Conservation (phyloP, 2,329 filamentous ascomycete species). For the Arthrobotrys megalospora region DNA sequence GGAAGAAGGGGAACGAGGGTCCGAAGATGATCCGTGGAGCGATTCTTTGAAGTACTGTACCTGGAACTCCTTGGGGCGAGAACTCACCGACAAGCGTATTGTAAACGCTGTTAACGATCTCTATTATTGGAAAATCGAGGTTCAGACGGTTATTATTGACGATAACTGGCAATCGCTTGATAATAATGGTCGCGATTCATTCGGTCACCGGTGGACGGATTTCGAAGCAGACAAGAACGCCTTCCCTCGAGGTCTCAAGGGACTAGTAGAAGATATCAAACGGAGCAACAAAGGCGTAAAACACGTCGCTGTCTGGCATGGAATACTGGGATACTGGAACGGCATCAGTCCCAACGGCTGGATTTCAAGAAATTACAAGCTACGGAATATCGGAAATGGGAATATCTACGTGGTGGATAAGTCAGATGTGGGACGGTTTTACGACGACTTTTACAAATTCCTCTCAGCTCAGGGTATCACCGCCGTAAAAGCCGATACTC, state of each 20-base stretch:
- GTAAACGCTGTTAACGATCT: conserved; percentile 81
- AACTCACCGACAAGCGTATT: conserved; percentile 85
- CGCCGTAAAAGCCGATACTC: conserved; percentile 91
- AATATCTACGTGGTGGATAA: conserved; percentile 74
- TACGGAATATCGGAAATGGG: conserved; percentile 73
- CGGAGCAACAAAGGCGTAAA: conserved; percentile 79
- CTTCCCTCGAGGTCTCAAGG: conserved; percentile 85
- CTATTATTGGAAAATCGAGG: conserved; percentile 78
- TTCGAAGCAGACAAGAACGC: conserved; percentile 87
- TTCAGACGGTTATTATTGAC: conserved; percentile 92
- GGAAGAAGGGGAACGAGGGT: not conserved
- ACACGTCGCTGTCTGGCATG: conserved; percentile 95
- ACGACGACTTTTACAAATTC: conserved; percentile 91
- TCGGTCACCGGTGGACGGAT: conserved; percentile 75
- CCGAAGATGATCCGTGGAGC: conserved; percentile 49
- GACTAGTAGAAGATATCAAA: conserved; percentile 79
- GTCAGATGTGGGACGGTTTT: conserved; percentile 81
- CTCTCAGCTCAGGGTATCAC: conserved; percentile 82
- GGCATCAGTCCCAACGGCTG: conserved; percentile 82
- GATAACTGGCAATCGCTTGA: conserved; percentile 94
- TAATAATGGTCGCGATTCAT: conserved; percentile 71
- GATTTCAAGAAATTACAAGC: conserved; percentile 84
- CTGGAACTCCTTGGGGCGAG: conserved; percentile 92
- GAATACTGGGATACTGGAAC: conserved; percentile 90
- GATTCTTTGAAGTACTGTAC: conserved; percentile 96